A percentile compares a stretch with the other conserved stretches of the same genome.
These are phyloP conservation scores for Asparagopsis taxiformis DNA, from an alignment of 31 red algal species.

Conservation along the genomic window DNA sequence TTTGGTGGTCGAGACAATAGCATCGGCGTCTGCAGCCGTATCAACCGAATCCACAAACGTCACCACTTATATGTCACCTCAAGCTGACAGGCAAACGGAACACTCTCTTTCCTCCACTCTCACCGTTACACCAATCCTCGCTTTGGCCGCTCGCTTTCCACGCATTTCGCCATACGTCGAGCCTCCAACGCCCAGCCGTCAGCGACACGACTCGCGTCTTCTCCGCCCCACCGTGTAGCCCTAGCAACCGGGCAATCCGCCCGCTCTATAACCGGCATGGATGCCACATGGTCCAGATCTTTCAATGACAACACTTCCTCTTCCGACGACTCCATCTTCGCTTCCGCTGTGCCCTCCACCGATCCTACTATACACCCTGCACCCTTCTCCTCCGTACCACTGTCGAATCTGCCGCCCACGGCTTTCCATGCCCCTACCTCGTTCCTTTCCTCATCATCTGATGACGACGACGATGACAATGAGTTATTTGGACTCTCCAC, in stretches of 20 bases:
- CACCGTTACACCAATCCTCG: no score
- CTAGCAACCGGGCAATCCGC: not conserved
- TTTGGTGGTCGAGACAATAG: no score
- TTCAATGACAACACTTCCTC: not conserved
- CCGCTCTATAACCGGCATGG: conserved; percentile 2
- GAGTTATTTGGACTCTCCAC: conserved; percentile 6
- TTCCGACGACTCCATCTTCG: conserved; percentile 16
- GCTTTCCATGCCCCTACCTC: not conserved
- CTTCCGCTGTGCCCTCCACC: not conserved
- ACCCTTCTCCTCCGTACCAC: not conserved
- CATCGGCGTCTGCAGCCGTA: no score
- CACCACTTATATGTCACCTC: no score
- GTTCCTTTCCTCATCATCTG: conserved; percentile 42
- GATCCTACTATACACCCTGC: conserved; percentile 6
- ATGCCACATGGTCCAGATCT: not conserved
- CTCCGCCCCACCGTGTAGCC: not conserved
- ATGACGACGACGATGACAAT: conserved; percentile 31
- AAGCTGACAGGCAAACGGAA: no score
- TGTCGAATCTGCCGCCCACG: conserved; percentile 5
- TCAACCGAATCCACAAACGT: no score
- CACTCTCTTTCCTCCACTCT: no score
- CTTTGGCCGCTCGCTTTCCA: no score
- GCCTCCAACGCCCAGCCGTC: not conserved
- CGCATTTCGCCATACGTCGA: no score
- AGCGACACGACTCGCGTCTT: not conserved